Evolutionary conservation across 805 yeast species (phyloP).

Genomic region (Wickerhamomyces kurtzmanii): DNA sequence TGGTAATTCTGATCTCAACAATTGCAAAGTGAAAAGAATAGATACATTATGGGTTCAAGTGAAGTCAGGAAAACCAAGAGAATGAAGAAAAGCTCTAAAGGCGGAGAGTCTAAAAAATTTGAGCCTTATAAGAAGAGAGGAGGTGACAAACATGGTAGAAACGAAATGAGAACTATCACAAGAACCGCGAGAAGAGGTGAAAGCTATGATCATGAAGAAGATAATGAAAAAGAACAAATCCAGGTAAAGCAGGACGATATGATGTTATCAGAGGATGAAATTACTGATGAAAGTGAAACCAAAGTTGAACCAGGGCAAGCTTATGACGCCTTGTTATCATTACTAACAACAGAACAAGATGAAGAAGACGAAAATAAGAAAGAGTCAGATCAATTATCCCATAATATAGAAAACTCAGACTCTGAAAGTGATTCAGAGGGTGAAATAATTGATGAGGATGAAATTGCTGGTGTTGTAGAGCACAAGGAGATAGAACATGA

Average conservation of each 20-base stretch:
- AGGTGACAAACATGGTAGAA: conserved; percentile 40
- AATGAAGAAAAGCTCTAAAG: background rate
- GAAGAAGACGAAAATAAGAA: conserved; percentile 20
- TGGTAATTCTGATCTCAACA: too few relatives aligned
- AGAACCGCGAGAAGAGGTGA: conserved; percentile 37
- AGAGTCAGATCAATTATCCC: conserved; percentile 15
- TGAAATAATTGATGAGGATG: conserved; percentile 19
- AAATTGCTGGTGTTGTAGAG: conserved; percentile 13
- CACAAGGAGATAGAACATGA: conserved; percentile 13
- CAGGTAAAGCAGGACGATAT: too few relatives aligned
- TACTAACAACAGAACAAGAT: conserved; percentile 40
- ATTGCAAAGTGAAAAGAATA: too few relatives aligned
- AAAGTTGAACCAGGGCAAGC: conserved; percentile 30
- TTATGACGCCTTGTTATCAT: conserved; percentile 57
- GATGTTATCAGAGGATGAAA: conserved; percentile 7
- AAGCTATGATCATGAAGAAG: conserved; percentile 10
- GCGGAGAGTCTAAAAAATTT: background rate
- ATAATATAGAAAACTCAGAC: conserved; percentile 11
- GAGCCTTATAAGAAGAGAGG: conserved; percentile 6
- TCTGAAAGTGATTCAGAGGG: conserved; percentile 16
- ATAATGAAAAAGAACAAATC: conserved; percentile 8
- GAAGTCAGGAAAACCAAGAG: conserved; percentile 6
- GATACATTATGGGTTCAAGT: conserved; percentile 11
- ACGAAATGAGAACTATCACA: conserved; percentile 47
- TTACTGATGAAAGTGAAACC: conserved; percentile 9